Evolutionary conservation across 163 green algal species (phyloP), one percentile per base, ranked within the genome.

Genomic region (Scenedesmus sp.): DNA sequence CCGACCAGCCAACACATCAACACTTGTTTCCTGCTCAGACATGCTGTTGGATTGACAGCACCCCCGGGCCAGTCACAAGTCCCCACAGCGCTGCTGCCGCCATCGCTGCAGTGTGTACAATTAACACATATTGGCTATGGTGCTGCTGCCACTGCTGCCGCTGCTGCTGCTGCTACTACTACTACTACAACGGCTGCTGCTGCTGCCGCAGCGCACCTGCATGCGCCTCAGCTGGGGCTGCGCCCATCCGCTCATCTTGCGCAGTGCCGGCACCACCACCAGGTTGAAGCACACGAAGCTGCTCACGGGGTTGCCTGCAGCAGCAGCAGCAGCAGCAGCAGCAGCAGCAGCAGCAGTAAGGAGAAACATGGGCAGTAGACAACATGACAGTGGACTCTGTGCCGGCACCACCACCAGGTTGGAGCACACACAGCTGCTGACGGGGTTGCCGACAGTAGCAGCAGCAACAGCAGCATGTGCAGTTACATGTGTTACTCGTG

Each of bases 261-360:
- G 95, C 52, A 99, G 92, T 16, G 96, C 96, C 26, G 98, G 98
- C 87, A 98, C 91, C 4, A 98, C 97, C 9, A 98, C 94, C 13
- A 99, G 95, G 92, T 98, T 92, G 96, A 99, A 99, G 85, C 97
- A 99, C 16, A 99, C 98, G 76, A 99, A 96, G 83, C 92, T 95
- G 95, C 96, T 99, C 8, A 99, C 98, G 2, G 98, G 98, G 94
- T 99, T 99, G 76, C 98, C 98, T 95, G 93, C 97, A 82, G 94
- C 0, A 95, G 97, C 92, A 99, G 99, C 55, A 98, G 95, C 20
- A 99, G 90, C 92, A 97, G 70, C 70, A 79, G 66, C 66, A 76
- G 66, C 66, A 76, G 66, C 62, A 70, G 62, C 66, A 34, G 66
- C 66, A 76, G 66, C 66, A 76, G 66, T 12, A 76, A 15, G 12